Percentiles rank a stretch among this genome's conserved stretches.
Conservation (phyloP, 2,329 filamentous ascomycete species). For the Chalara sp. region DNA sequence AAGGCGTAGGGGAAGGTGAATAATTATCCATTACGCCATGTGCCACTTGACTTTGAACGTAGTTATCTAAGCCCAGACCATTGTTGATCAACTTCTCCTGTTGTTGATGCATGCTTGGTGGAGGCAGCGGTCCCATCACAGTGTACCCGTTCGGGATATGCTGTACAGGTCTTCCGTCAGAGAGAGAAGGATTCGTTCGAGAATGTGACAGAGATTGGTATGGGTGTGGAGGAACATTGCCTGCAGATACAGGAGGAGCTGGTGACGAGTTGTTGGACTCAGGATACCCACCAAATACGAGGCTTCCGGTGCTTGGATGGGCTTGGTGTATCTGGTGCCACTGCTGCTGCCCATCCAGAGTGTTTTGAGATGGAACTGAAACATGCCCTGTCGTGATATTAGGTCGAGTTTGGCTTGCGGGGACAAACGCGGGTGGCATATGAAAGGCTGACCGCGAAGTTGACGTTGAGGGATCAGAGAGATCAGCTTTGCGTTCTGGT, state of each 20-base stretch:
- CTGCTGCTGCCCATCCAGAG: conserved; percentile 22
- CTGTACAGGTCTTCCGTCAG: conserved; percentile 20
- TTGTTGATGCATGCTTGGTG: conserved; percentile 16
- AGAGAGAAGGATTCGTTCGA: conserved; percentile 15
- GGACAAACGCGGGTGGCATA: conserved; percentile 38
- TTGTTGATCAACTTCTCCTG: conserved; percentile 18
- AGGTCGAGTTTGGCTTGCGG: conserved; percentile 26
- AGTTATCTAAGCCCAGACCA: conserved; percentile 13
- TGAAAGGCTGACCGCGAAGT: conserved; percentile 30
- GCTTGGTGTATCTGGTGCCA: conserved; percentile 39
- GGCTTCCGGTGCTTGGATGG: conserved; percentile 47
- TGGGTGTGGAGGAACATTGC: conserved; percentile 30
- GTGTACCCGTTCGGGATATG: conserved; percentile 22
- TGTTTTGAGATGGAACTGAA: conserved; percentile 10
- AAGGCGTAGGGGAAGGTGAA: conserved; percentile 25
- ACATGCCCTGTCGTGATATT: conserved; percentile 8
- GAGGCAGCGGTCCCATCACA: conserved; percentile 19
- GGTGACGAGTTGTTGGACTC: conserved; percentile 54
- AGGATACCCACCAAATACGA: conserved; percentile 49
- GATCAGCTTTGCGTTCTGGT: no score
- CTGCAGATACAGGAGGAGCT: conserved; percentile 42
- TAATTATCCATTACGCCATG: conserved; percentile 29
- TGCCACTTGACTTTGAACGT: conserved; percentile 20
- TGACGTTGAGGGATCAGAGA: conserved; percentile 19
- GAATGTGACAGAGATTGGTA: conserved; percentile 12